Percentiles rank a stretch among this genome's conserved stretches.
phyloP scores from a whole-genome alignment of 139 green algal genomes.

The Tetraselmis chui region DNA sequence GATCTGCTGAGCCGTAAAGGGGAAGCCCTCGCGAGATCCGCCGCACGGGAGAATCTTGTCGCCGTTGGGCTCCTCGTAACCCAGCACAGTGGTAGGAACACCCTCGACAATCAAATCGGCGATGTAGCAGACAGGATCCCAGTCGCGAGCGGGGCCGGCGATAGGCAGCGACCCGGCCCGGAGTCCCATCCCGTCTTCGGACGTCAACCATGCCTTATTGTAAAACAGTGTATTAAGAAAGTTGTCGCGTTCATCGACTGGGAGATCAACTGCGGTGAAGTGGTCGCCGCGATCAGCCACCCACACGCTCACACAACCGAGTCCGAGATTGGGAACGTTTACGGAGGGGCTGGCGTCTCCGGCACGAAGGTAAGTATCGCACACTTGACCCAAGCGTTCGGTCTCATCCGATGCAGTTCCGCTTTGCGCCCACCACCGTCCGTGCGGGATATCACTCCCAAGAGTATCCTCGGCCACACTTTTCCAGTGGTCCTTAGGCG shows the following conservation, averaged over 20 bases:
- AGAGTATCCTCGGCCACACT: not conserved
- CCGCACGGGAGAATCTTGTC: not conserved
- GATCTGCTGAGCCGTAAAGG: constrained; percentile 3
- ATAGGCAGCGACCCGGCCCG: not conserved
- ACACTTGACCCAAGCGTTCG: not conserved
- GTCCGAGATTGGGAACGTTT: not conserved
- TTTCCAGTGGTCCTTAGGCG: not conserved
- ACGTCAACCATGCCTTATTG: not conserved
- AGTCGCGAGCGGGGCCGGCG: not conserved
- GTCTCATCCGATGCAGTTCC: not conserved
- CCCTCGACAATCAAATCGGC: not conserved
- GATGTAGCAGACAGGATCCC: constrained; percentile 1
- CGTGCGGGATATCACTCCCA: not conserved
- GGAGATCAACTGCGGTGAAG: not conserved
- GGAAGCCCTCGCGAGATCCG: not conserved
- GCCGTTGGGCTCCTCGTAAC: constrained; percentile 5
- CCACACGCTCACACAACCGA: not conserved
- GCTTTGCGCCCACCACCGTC: not conserved
- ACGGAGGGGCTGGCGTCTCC: not conserved
- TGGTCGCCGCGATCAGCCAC: not conserved
- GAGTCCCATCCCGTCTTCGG: not conserved
- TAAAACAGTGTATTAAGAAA: not conserved
- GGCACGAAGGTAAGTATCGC: not conserved
- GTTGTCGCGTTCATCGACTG: not conserved
- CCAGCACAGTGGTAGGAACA: not conserved